Conservation (phyloP, 2,329 filamentous ascomycete genomes). For the Acrocalymma vagum region DNA sequence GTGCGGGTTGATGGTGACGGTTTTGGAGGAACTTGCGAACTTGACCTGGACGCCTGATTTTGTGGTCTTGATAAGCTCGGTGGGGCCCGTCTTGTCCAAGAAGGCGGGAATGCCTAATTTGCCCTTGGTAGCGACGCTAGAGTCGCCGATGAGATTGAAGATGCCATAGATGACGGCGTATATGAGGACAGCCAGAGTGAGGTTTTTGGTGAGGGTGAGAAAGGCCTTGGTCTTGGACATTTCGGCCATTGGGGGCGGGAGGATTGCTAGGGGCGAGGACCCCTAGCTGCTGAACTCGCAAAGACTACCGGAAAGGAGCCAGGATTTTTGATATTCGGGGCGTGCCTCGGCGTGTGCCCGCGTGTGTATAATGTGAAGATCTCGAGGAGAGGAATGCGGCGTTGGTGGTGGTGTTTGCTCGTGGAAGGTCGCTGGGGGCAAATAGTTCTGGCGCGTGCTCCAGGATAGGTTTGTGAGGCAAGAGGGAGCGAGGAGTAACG, state of each 20-base stretch:
- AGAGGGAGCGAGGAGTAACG: too few species aligned
- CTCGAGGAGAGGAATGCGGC: neutral
- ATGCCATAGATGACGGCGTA: slow-evolving; percentile 53
- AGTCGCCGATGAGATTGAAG: slow-evolving; percentile 52
- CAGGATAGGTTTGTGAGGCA: too few species aligned
- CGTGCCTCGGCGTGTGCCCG: neutral
- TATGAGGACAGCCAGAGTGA: slow-evolving; percentile 51
- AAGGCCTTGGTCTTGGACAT: slow-evolving; percentile 39
- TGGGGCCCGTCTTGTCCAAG: slow-evolving; percentile 50
- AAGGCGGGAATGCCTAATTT: slow-evolving; percentile 53
- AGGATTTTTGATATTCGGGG: slow-evolving; percentile 5
- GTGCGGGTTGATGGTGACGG: slow-evolving; percentile 58
- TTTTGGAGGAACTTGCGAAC: slow-evolving; percentile 50
- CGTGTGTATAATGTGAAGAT: neutral
- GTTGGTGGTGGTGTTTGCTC: too few species aligned
- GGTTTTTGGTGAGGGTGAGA: slow-evolving; percentile 52
- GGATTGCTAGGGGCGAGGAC: slow-evolving; percentile 18
- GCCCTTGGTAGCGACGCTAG: slow-evolving; percentile 47
- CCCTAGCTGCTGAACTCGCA: slow-evolving; percentile 22
- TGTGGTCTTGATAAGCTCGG: slow-evolving; percentile 51
- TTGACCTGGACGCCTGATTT: slow-evolving; percentile 53
- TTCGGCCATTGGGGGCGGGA: slow-evolving; percentile 47
- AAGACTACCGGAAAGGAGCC: slow-evolving; percentile 16
- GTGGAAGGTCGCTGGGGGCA: too few species aligned
- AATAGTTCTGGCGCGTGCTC: too few species aligned